Percentiles rank a stretch among this genome's conserved stretches.
phyloP scores from a whole-genome alignment of 2,329 filamentous ascomycete species.

The Penicillium sp. region DNA sequence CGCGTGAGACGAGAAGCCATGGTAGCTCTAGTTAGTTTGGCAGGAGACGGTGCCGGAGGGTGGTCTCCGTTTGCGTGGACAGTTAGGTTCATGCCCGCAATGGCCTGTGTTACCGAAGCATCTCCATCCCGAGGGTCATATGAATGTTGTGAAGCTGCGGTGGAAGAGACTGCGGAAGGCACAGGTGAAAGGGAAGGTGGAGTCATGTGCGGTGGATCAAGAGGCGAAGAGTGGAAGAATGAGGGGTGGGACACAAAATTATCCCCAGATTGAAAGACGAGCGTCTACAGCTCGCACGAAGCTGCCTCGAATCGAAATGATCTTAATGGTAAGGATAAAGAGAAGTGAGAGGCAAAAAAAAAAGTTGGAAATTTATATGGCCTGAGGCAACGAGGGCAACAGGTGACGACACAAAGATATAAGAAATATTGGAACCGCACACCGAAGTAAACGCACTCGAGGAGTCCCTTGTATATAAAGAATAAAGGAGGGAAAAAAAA shows the following conservation, averaged over 20 bases:
- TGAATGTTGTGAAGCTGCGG: slow-evolving; percentile 41
- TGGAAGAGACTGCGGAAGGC: slow-evolving; percentile 45
- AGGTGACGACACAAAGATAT: slow-evolving; percentile 16
- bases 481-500: background rate
- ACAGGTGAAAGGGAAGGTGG: slow-evolving; percentile 42
- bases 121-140: slow-evolving; percentile 40
- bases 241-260: slow-evolving; percentile 17
- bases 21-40: slow-evolving; percentile 39
- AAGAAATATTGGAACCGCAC: background rate
- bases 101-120: slow-evolving; percentile 43
- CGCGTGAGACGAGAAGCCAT: slow-evolving; percentile 47
- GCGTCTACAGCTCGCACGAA: slow-evolving; percentile 6
- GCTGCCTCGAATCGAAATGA: background rate
- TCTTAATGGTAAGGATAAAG: slow-evolving; percentile 5
- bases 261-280: slow-evolving; percentile 17
- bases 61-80: slow-evolving; percentile 34
- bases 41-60: slow-evolving; percentile 24
- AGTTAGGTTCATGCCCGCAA: slow-evolving; percentile 45
- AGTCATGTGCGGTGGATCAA: slow-evolving; percentile 41
- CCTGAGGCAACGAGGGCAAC: slow-evolving; percentile 18
- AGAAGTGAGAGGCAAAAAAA: slow-evolving; percentile 10
- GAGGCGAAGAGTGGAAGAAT: slow-evolving; percentile 14
- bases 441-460: background rate
- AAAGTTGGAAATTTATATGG: slow-evolving; percentile 13
- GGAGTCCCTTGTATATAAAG: slow-evolving; percentile 5